A percentile compares a stretch with the other conserved stretches of the same genome.
These are phyloP conservation scores for Eimeria maxima DNA, from an alignment of 169 alveolate species.

Conservation along the genomic window DNA sequence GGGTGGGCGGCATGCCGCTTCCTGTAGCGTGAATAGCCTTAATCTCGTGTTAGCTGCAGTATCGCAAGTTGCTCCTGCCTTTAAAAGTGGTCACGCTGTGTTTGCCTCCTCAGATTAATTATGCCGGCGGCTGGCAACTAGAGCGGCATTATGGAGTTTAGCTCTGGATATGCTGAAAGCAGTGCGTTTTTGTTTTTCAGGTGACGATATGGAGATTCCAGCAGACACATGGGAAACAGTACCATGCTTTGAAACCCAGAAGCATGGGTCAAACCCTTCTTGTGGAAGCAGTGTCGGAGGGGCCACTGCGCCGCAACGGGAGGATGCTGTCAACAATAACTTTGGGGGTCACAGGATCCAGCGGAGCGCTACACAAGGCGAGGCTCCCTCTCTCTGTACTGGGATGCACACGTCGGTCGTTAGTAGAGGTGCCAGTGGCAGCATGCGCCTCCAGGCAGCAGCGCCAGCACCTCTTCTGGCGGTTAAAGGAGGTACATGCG, in stretches of 20 bases:
- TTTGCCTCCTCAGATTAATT: not conserved
- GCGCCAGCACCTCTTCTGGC: slow-evolving; percentile 7
- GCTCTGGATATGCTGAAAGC: not conserved
- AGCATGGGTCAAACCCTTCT: not conserved
- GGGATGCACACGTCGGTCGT: not conserved
- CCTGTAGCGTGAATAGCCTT: not conserved
- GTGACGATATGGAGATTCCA: slow-evolving; percentile 56
- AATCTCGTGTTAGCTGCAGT: not conserved
- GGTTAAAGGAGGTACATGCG: not conserved
- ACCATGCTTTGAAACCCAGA: slow-evolving; percentile 38
- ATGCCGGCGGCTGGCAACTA: not conserved
- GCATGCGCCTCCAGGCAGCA: slow-evolving; percentile 30
- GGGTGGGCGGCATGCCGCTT: slow-evolving; percentile 22
- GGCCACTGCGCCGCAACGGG: not conserved
- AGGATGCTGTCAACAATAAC: not conserved
- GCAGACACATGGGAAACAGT: slow-evolving; percentile 39
- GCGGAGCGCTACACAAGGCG: not conserved
- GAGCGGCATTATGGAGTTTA: not conserved
- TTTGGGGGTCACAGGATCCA: not conserved
- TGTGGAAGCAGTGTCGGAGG: not conserved
- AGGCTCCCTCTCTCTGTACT: not conserved
- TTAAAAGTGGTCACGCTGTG: not conserved
- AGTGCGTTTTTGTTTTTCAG: not conserved
- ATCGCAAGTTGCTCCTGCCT: not conserved
- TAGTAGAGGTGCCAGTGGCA: slow-evolving; percentile 7